Percentiles rank a stretch among this genome's conserved stretches.
phyloP scores from a whole-genome alignment of 257 asterid genomes.

The Rehmannia glutinosa region DNA sequence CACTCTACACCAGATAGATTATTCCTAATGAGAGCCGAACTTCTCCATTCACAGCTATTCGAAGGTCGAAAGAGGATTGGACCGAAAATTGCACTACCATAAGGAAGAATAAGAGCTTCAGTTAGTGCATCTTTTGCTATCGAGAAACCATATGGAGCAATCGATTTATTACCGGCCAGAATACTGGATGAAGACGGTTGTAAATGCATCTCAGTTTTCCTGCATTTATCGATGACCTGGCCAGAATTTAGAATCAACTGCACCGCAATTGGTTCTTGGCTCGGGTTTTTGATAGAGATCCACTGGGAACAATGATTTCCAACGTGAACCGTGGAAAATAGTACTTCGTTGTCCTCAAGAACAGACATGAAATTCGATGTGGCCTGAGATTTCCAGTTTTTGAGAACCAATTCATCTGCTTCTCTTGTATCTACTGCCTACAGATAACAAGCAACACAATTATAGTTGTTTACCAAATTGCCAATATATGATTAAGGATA shows the following conservation, averaged over 20 bases:
- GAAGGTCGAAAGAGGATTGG: conserved; percentile 88
- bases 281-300: conserved; percentile 71
- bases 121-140: conserved; percentile 69
- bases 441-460: conserved; percentile 18
- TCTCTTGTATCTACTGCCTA: conserved; percentile 46
- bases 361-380: conserved; percentile 44
- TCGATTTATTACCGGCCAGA: conserved; percentile 39
- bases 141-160: conserved; percentile 77
- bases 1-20: conserved; percentile 93
- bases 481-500: neutral
- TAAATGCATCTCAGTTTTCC: conserved; percentile 35
- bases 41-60: conserved; percentile 76
- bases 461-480: neutral
- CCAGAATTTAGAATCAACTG: conserved; percentile 82
- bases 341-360: conserved; percentile 46
- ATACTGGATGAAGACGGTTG: conserved; percentile 47
- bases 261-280: conserved; percentile 54
- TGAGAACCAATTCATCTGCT: conserved; percentile 55
- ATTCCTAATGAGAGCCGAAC: conserved; percentile 78
- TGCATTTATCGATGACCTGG: conserved; percentile 65
- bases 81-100: conserved; percentile 60
- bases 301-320: conserved; percentile 61
- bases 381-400: conserved; percentile 88
- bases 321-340: conserved; percentile 56
- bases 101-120: conserved; percentile 73